Base-by-base conservation (phyloP, 202 grass and related monocot species). In the Setaria viridis region DNA sequence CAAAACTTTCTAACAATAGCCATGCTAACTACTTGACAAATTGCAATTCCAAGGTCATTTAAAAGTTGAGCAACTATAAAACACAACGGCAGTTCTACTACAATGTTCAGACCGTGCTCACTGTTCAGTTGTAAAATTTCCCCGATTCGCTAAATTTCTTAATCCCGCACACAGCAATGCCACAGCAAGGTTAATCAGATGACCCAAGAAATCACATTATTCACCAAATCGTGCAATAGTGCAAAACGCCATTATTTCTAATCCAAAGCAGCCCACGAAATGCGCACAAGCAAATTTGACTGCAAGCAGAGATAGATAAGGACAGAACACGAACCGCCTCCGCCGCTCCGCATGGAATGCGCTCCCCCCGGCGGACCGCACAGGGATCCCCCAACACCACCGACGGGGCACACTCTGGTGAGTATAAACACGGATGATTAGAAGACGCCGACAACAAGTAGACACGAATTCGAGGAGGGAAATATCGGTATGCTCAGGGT, bases 301-400 rank as follows among this genome's bases (percentile, higher is more conserved):
- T 42, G 63, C 72, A 34, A 34, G 16, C 4, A 41, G 39, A 41
- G 39, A 43, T 33, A 73, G 43, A 42, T 13, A 76, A 30, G 47
- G 2, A 43, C 29, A 63, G 21, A 74, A 39, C 43, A 84, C 84
- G 25, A 69, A 91, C 89, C 85, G 41, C 77, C 82, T 91, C 71
- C 82, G 70, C 65, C 39, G 65, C 17, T 72, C 62, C 11, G 71
- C 71, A 1, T 53, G 77, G 77, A 81, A 82, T 11, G 39, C 48
- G n/a, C 77, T 85, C 63, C 70, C 35, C 49, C 30, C 70, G 32
- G 56, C 21, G 4, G 77, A 66, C 51, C 55, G 69, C 76, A 32
- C 15, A 0, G 47, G 57, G 20, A 53, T 88, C 47, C 70, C 45
- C 57, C 77, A 88, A 29, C 48, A 78, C 72, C 77, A 78, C 33